Base-by-base conservation (phyloP, 129 eudicot genomes). In the Pulicaria dysenterica region DNA sequence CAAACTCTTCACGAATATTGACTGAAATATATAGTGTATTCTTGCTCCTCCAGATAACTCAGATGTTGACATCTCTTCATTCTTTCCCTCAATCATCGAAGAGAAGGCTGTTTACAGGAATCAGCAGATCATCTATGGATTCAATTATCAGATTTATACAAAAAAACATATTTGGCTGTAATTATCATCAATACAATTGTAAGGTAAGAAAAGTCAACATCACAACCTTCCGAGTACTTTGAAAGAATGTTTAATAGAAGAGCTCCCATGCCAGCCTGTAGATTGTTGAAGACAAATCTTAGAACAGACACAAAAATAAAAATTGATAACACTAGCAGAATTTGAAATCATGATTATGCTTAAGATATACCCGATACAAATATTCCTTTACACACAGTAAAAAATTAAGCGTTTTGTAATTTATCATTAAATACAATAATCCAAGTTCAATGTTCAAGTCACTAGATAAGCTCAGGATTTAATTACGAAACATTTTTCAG, bases 41-140 rank as follows among this genome's bases (percentile, higher is more conserved):
- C 99, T 85, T 69, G 99, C 99, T 76, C 97, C 99, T 67, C 99
- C 97, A 40, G 96, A 95, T 62, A 95, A 79, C 88, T 95, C 97
- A 60, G 94, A 73, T 10, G 99, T 95, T 2, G 96, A 95, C 96
- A 91, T 88, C 79, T 91, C 99, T 82, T 95, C 96, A 70, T 86
- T 86, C 83, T 95, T 95, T 34, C 99, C 99, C 81, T 95, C 99
- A 19, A 95, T 88, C 97, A 91, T 83, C 36, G 97, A 90, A 77
- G 89, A 83, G 75, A 92, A 89, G 58, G 91, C 94, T 89, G 94
- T 81, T 65, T 67, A 44, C 76, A 75, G 38, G 36, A 57, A 78
- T 79, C 49, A 64, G 64, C 16, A 55, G 44, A 17, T 51, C 56
- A 70, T 7, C 9, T 9, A 13, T 61, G 50, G 51, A 38, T 19